phyloP scores from a whole-genome alignment of 345 rosid species.

The Aegle marmelos region DNA sequence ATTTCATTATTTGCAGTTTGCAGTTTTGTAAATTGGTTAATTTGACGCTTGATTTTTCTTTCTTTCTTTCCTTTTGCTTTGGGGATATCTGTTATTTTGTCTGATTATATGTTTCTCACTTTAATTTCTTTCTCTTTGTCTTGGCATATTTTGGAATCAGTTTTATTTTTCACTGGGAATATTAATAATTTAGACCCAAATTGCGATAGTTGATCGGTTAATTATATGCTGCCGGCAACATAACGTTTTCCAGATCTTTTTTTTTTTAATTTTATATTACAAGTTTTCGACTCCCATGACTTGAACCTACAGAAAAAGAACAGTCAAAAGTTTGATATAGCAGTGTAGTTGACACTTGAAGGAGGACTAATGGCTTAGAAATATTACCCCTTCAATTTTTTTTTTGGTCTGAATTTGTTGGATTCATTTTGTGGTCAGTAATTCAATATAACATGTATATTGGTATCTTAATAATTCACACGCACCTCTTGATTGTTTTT shows the following conservation, averaged over 20 bases:
- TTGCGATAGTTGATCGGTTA: neutral
- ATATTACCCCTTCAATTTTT: neutral
- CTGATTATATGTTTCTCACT: neutral
- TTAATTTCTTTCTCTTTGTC: neutral
- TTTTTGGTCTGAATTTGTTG: neutral
- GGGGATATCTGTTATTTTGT: neutral
- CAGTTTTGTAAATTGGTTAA: neutral
- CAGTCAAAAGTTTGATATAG: neutral
- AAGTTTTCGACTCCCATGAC: neutral
- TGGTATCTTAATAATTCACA: neutral
- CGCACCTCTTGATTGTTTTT: neutral
- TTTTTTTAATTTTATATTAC: neutral
- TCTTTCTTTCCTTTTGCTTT: neutral
- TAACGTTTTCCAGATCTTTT: neutral
- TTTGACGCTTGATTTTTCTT: neutral
- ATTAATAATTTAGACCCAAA: neutral
- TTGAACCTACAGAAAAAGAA: neutral
- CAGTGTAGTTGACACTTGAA: neutral
- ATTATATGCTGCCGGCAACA: neutral
- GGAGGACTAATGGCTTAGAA: neutral
- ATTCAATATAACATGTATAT: no score
- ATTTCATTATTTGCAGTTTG: neutral
- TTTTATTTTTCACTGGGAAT: neutral
- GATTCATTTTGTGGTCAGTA: neutral
- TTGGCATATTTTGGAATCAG: constrained; percentile 18